A percentile compares a stretch with the other conserved stretches of the same genome.
Evolutionary conservation across 108 stramenopile genomes (phyloP).

Genomic region (Cyclotella atomus): DNA sequence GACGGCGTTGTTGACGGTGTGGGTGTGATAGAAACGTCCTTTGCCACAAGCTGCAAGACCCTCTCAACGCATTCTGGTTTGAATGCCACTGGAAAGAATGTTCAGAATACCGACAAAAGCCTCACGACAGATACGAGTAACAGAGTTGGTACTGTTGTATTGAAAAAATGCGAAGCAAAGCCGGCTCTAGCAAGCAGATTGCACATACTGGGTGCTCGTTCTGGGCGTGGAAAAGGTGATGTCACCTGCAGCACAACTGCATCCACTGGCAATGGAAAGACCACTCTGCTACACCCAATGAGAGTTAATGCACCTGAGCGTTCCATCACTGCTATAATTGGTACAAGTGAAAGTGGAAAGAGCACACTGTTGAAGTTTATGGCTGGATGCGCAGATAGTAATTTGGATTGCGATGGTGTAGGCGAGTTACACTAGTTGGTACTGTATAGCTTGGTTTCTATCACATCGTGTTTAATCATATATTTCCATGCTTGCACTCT

Average conservation of each 20-base stretch:
- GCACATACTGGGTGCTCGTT: not conserved
- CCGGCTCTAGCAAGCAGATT: not conserved
- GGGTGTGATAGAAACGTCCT: no score
- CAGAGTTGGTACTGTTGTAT: not conserved
- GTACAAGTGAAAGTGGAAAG: slow-evolving; percentile 60
- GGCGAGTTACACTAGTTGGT: slow-evolving; percentile 29
- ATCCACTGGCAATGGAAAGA: not conserved
- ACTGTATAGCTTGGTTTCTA: not conserved
- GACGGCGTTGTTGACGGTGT: no score
- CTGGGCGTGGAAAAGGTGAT: no score
- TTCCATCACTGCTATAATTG: slow-evolving; percentile 63
- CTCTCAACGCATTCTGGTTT: no score
- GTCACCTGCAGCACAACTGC: no score
- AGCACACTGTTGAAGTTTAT: slow-evolving; percentile 57
- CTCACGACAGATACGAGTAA: no score
- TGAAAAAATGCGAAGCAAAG: not conserved
- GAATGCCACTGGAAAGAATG: no score
- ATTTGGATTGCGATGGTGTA: slow-evolving; percentile 40
- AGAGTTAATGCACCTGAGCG: slow-evolving; percentile 52
- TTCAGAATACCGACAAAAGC: no score
- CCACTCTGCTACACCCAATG: slow-evolving; percentile 45
- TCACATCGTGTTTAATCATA: not conserved
- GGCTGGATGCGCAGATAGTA: slow-evolving; percentile 40
- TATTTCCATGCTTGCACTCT: not conserved
- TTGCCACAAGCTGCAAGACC: no score